Evolutionary conservation across 345 rosid species (phyloP), one percentile per base, ranked within the genome.

Genomic region (Acer negundo): DNA sequence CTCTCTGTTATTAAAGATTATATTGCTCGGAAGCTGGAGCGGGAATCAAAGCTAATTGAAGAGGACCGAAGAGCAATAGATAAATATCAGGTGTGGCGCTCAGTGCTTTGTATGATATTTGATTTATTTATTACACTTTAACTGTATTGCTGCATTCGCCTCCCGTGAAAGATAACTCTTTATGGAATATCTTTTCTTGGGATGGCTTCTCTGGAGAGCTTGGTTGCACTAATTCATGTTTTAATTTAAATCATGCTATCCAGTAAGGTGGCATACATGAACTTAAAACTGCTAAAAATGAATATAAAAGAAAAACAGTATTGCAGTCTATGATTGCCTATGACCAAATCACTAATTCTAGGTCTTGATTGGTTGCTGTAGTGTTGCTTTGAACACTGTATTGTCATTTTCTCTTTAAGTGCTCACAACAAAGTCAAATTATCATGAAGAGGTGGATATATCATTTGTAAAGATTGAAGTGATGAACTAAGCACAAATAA

Each of bases 1-100:
- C 95, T 96, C 69, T 92, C 98, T 75, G 99, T 96, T 67, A 90
- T 96, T 73, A 94, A 96, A 83, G 99, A 96, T 84, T 96, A 91
- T 71, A 91, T 96, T 73, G 97, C 98, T 62, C 87, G 95, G 72
- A 96, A 96, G 82, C 98, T 96, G 83, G 99, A 94, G 75, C 94
- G 94, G 80, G 98, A 94, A 70, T 96, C 99, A 40, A 92, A 87
- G 84, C 84, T 94, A 74, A 96, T 96, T 70, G 98, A 96, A 82
- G 97, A 94, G 80, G 99, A 96, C 79, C 89, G 99, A 20, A 88
- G 88, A 74, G 91, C 95, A 69, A 90, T 91, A 75, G 99, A 94
- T 81, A 92, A 96, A 81, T 92, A 94, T 87, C 97, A 96, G 98
- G 99, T 96, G 63, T 77, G 20, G 80, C 77, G 56, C 42, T 73